phyloP scores from a whole-genome alignment of 2,329 filamentous ascomycete genomes.

The Fusarium napiforme region DNA sequence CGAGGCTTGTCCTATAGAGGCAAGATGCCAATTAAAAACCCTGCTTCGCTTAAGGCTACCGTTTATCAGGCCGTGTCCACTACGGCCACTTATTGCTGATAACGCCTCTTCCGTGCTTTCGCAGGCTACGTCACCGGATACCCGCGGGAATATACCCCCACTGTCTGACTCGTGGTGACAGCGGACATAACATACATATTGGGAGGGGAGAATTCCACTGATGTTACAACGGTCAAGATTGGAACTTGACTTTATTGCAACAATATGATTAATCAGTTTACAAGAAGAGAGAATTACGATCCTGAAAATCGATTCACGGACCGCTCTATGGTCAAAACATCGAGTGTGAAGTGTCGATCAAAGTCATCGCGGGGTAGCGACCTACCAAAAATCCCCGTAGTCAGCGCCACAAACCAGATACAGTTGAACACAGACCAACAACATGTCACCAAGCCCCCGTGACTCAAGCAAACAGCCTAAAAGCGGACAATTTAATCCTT shows the following conservation, averaged over 20 bases:
- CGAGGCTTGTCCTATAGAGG: neutral
- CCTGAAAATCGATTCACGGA: no score
- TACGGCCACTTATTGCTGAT: neutral
- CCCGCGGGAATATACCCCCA: neutral
- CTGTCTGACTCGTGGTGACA: no score
- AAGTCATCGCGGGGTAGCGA: neutral
- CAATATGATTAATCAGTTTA: rapidly evolving
- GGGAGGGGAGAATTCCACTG: neutral
- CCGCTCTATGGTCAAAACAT: no score
- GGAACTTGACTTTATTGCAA: neutral
- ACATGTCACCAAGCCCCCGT: neutral
- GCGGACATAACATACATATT: neutral
- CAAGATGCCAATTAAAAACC: neutral
- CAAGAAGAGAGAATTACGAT: rapidly evolving
- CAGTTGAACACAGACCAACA: neutral
- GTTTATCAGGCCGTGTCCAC: neutral
- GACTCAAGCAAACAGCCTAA: neutral
- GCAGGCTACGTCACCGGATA: neutral
- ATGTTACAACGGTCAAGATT: neutral
- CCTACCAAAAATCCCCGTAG: neutral
- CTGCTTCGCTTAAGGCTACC: neutral
- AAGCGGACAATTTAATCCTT: neutral
- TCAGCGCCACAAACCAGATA: no score
- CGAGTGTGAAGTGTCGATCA: no score
- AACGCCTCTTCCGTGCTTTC: neutral